Evolutionary conservation across 306 rosid species (phyloP).

Genomic region (Quercus agrifolia): DNA sequence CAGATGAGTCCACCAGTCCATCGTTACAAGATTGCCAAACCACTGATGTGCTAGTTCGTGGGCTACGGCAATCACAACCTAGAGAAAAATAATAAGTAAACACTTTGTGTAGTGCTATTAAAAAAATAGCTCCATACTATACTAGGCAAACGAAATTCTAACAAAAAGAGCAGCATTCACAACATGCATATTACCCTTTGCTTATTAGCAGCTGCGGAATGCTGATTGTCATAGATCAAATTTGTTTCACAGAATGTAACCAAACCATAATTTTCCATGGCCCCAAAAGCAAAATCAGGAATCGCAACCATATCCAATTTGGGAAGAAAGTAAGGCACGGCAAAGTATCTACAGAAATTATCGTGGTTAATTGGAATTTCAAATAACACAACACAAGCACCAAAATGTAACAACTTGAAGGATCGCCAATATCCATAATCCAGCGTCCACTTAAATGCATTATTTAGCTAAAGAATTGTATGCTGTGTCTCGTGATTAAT

Average conservation of each 20-base stretch:
- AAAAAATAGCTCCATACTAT: background rate
- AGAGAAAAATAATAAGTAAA: conserved; percentile 23
- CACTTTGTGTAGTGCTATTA: conserved; percentile 10
- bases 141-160: conserved; percentile 13
- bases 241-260: conserved; percentile 90
- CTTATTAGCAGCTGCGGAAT: conserved; percentile 84
- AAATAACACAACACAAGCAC: conserved; percentile 14
- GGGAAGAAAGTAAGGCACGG: conserved; percentile 76
- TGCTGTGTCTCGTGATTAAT: background rate
- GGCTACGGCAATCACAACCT: conserved; percentile 88
- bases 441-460: too few relatives aligned
- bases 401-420: background rate
- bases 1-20: conserved; percentile 99
- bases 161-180: conserved; percentile 14
- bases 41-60: conserved; percentile 98
- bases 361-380: conserved; percentile 15
- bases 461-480: background rate
- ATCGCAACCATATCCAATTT: conserved; percentile 95
- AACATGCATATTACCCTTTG: conserved; percentile 60
- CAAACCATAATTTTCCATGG: conserved; percentile 97
- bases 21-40: conserved; percentile 98
- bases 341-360: conserved; percentile 69
- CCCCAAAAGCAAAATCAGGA: conserved; percentile 95
- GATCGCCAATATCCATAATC: too few relatives aligned
- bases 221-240: conserved; percentile 83